Conservation (phyloP, 352 stramenopile species). For the Globisporangium polare region DNA sequence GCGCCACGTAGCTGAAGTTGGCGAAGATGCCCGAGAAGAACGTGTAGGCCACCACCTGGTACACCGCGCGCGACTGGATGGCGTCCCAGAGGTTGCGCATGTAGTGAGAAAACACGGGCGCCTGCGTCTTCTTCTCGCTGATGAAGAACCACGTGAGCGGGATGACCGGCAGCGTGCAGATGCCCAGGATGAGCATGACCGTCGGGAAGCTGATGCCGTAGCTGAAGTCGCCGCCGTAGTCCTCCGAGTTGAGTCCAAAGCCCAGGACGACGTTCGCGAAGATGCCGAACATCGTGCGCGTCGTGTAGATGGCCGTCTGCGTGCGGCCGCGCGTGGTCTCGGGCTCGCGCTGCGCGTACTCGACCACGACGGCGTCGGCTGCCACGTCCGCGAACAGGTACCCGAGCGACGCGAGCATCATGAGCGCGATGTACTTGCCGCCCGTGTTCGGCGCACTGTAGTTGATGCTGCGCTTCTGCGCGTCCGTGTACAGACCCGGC, state of each 20-base stretch:
- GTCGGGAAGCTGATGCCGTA: conserved; percentile 33
- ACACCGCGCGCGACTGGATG: conserved; percentile 37
- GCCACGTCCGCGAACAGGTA: conserved; percentile 47
- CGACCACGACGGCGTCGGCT: conserved; percentile 50
- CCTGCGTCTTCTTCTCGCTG: conserved; percentile 33
- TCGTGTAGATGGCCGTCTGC: conserved; percentile 45
- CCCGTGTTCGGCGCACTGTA: conserved; percentile 26
- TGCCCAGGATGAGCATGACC: conserved; percentile 30
- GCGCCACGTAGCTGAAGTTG: conserved; percentile 18
- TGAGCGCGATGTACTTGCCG: conserved; percentile 37
- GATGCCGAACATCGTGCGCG: conserved; percentile 34
- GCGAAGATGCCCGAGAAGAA: conserved; percentile 17
- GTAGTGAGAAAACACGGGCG: conserved; percentile 32
- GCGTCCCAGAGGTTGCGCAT: conserved; percentile 31
- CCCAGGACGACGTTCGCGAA: conserved; percentile 34
- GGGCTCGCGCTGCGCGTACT: conserved; percentile 48
- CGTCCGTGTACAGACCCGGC: conserved; percentile 21
- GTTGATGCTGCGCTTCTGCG: conserved; percentile 29
- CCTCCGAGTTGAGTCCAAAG: conserved; percentile 35
- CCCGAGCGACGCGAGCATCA: conserved; percentile 42
- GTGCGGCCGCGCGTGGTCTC: conserved; percentile 36
- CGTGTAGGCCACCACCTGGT: conserved; percentile 42
- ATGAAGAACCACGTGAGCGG: conserved; percentile 48
- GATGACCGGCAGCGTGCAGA: conserved; percentile 30
- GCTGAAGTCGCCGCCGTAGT: conserved; percentile 41